Evolutionary conservation across 176 grass and related monocot species (phyloP).

Genomic region (Lolium perenne): DNA sequence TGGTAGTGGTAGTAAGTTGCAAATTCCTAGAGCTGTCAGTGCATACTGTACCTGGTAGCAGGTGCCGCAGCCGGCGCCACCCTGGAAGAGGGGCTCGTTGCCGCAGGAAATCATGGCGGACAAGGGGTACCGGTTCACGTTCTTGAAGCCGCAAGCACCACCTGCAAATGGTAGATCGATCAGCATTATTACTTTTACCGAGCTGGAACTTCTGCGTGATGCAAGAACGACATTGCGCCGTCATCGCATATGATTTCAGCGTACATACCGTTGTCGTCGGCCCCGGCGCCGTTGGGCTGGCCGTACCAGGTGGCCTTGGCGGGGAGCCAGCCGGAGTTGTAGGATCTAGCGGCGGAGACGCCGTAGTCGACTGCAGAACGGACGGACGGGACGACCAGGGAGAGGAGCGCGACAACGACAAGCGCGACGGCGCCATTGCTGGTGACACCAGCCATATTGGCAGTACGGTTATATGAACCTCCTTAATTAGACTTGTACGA

Average conservation of each 20-base stretch:
- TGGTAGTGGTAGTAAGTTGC: background rate
- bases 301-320: slow-evolving; percentile 75
- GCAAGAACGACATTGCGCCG: background rate
- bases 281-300: slow-evolving; percentile 56
- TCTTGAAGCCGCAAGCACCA: slow-evolving; percentile 63
- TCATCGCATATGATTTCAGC: background rate
- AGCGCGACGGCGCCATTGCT: background rate
- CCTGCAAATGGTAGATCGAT: slow-evolving; percentile 36
- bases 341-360: background rate
- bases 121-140: slow-evolving; percentile 40
- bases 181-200: background rate
- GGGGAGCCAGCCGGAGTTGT: slow-evolving; percentile 40
- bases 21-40: too few relatives aligned
- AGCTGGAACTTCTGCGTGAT: background rate
- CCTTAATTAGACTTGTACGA: too few relatives aligned
- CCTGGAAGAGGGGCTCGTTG: too few relatives aligned
- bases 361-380: background rate
- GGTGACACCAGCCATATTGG: slow-evolving; percentile 4
- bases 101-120: too few relatives aligned
- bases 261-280: slow-evolving; percentile 43
- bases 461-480: background rate
- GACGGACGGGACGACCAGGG: slow-evolving; percentile 25
- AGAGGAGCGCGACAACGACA: slow-evolving; percentile 8
- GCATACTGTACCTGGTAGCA: slow-evolving; percentile 17
- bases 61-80: too few relatives aligned